Evolutionary conservation across 116 monocot species (phyloP), one percentile per base, ranked within the genome.

Genomic region (Iris pallida): DNA sequence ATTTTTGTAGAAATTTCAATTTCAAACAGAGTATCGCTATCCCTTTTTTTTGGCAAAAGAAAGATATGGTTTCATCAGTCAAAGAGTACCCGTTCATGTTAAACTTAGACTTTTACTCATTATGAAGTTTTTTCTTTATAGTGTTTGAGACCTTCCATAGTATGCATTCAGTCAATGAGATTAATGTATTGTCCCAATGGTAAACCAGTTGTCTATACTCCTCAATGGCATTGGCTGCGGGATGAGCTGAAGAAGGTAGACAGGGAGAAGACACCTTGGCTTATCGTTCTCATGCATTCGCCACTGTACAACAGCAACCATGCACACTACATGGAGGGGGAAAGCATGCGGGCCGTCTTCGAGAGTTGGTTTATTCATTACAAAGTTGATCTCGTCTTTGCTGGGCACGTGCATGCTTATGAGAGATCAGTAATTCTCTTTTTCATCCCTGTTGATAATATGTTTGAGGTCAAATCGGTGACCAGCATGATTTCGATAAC

Each of bases 371-470:
- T 95, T 76, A 82, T 95, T 20, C 76, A 65, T 42, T 79, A 82
- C 51, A 95, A 82, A 78, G 91, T 95, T 45, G 95, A 95, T 55
- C 19, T 95, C 4, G 78, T 95, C 58, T 95, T 95, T 73, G 81
- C 95, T 13, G 95, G 95, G 16, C 91, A 95, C 49, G 95, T 95
- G 45, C 95, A 95, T 82, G 95, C 95, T 20, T 95, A 95, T 49
- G 95, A 95, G 78, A 81, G 91, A 90, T 95, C 95, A 75, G 95
- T 95, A 88, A n/a, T 14, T 53, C 53, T 11, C 48, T 71, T 40
- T 51, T 51, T 51, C 13, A 9, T 51, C 30, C 30, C 30, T 30
- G 30, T 1, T 30, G 30, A 30, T 30, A 30, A 30, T 30, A 30
- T 30, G 30, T 30, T 30, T 30, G 30, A 30, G 30, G 30, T 30